These are phyloP conservation scores for Fusarium chaquense DNA, from an alignment of 2,329 filamentous ascomycete species.

Conservation along the genomic window DNA sequence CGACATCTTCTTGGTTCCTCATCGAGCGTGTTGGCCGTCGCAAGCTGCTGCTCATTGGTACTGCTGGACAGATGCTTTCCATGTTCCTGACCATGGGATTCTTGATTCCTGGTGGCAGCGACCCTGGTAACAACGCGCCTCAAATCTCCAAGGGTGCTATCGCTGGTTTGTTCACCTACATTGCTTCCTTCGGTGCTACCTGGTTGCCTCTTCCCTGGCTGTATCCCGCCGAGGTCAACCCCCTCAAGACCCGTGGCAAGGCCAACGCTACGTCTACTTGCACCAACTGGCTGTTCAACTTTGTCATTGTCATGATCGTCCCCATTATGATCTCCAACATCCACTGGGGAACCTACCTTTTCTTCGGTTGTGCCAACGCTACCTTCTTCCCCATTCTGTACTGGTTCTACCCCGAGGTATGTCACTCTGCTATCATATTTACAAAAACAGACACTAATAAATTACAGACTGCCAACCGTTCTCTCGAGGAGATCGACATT, in stretches of 20 bases:
- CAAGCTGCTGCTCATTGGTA: constrained; percentile 60
- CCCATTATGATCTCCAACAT: constrained; percentile 72
- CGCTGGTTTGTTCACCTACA: constrained; percentile 76
- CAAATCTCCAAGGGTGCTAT: constrained; percentile 71
- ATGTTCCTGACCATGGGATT: constrained; percentile 72
- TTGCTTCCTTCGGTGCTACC: constrained; percentile 75
- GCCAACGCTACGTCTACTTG: constrained; percentile 68
- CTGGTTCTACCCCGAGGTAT: constrained; percentile 58
- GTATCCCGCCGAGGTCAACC: constrained; percentile 67
- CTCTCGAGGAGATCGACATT: constrained; percentile 68
- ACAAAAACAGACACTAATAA: background rate
- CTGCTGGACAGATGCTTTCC: constrained; percentile 62
- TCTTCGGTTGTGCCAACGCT: constrained; percentile 65
- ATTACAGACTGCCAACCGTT: constrained; percentile 53
- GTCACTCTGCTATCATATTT: accelerated
- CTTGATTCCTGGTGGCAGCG: constrained; percentile 72
- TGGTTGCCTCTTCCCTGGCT: constrained; percentile 74
- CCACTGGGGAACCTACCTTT: constrained; percentile 63
- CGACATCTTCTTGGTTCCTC: constrained; percentile 67
- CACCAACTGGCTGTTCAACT: constrained; percentile 68
- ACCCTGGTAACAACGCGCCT: constrained; percentile 60
- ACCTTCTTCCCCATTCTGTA: constrained; percentile 64
- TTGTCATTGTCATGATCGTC: constrained; percentile 71
- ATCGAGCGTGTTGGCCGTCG: constrained; percentile 61
- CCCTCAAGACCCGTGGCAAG: constrained; percentile 60